Conservation (phyloP, 2,329 filamentous ascomycete genomes). For the Neofusicoccum ribis region DNA sequence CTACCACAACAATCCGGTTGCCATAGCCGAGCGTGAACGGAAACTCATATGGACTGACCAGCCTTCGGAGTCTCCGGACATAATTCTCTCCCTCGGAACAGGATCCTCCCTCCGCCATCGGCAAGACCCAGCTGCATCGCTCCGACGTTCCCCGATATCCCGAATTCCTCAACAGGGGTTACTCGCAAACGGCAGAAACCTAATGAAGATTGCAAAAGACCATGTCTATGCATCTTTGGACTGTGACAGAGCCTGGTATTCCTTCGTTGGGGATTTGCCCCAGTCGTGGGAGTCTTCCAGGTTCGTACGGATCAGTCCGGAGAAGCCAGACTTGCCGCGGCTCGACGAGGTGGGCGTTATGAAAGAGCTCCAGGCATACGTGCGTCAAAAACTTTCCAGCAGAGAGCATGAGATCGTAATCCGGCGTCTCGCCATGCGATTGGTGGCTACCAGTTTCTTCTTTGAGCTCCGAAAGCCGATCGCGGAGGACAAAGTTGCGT, state of each 20-base stretch:
- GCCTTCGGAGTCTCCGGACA: conserved; percentile 31
- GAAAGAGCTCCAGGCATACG: conserved; percentile 5
- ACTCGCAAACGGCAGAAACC: too few relatives aligned
- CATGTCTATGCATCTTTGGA: background rate
- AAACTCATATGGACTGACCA: conserved; percentile 37
- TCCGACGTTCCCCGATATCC: too few relatives aligned
- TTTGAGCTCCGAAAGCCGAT: conserved; percentile 21
- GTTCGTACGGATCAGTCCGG: conserved; percentile 23
- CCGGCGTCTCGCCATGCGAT: conserved; percentile 19
- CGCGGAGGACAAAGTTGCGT: background rate
- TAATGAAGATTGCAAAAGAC: too few relatives aligned
- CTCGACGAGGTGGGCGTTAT: conserved; percentile 21
- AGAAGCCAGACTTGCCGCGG: conserved; percentile 11
- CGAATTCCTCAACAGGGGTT: too few relatives aligned
- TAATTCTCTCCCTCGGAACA: conserved; percentile 31
- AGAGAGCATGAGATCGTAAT: conserved; percentile 9
- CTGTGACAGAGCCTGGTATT: conserved; percentile 13
- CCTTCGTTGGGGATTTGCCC: background rate
- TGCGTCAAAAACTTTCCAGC: background rate
- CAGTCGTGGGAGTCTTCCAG: background rate
- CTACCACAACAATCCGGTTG: conserved; percentile 53
- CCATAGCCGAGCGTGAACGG: conserved; percentile 51
- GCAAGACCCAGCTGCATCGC: too few relatives aligned
- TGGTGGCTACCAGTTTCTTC: conserved; percentile 27
- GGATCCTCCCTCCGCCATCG: conserved; percentile 23